Percentiles rank a stretch among this genome's conserved stretches.
Conservation (phyloP, 768 basidiomycete species). For the Pisolithus albus region DNA sequence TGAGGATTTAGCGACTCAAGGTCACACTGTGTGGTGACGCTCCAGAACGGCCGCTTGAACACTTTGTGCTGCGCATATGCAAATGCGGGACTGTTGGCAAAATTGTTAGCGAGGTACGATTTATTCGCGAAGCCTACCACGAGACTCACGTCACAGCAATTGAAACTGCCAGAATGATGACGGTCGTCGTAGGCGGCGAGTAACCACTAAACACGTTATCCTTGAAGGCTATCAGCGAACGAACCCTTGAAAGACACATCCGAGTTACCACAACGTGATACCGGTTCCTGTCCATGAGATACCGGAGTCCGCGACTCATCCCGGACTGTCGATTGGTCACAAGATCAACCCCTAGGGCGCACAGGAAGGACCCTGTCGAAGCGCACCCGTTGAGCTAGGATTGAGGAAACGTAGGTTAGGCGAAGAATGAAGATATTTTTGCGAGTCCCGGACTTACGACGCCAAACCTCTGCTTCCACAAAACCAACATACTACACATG, state of each 20-base stretch:
- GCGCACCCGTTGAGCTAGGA: slow-evolving; percentile 41
- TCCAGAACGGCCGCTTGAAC: slow-evolving; percentile 46
- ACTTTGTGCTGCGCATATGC: slow-evolving; percentile 47
- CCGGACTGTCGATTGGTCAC: slow-evolving; percentile 51
- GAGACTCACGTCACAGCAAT: slow-evolving; percentile 47
- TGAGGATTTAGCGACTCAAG: slow-evolving; percentile 21
- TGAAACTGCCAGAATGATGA: slow-evolving; percentile 47
- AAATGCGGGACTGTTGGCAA: slow-evolving; percentile 38
- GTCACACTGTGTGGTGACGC: slow-evolving; percentile 14
- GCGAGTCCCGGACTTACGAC: slow-evolving; percentile 37
- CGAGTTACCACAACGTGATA: slow-evolving; percentile 47
- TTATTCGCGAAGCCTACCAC: neutral
- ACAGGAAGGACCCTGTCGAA: slow-evolving; percentile 57
- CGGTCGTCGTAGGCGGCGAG: slow-evolving; percentile 42
- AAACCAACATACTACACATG: slow-evolving; percentile 35
- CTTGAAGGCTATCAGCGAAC: slow-evolving; percentile 23
- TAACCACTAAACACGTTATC: slow-evolving; percentile 45
- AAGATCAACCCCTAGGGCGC: slow-evolving; percentile 50
- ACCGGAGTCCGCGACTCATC: slow-evolving; percentile 57
- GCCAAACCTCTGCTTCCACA: slow-evolving; percentile 40
- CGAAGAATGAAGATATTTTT: neutral
- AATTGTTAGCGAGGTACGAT: neutral
- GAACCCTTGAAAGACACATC: neutral
- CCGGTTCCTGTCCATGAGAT: slow-evolving; percentile 55
- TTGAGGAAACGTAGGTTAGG: neutral